A percentile compares a stretch with the other conserved stretches of the same genome.
These are phyloP conservation scores for Eudorina sp. DNA, from an alignment of 139 green algal genomes.

Conservation along the genomic window DNA sequence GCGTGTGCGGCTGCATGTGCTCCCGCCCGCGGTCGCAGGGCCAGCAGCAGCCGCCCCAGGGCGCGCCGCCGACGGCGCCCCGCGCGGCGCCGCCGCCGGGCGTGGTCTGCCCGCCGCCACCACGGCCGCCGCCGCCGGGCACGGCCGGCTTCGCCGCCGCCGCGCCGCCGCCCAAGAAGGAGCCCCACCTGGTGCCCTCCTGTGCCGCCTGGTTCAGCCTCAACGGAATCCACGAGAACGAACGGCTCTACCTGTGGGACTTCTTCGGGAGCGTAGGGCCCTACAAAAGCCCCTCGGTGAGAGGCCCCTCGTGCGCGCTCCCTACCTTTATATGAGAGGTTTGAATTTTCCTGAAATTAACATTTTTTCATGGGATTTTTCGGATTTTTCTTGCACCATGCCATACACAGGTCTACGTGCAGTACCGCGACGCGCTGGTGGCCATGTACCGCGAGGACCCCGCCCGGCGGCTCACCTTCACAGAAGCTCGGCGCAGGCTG, in stretches of 20 bases:
- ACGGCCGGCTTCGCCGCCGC: not conserved
- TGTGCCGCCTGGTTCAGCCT: constrained; percentile 74
- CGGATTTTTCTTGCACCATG: not conserved
- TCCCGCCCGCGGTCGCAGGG: too few relatives aligned
- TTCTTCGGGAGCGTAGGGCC: constrained; percentile 68
- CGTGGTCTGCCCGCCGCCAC: not conserved
- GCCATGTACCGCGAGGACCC: constrained; percentile 76
- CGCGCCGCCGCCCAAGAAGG: constrained; percentile 1
- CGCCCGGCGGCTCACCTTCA: constrained; percentile 75
- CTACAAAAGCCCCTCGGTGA: constrained; percentile 51
- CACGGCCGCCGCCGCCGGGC: constrained; percentile 14
- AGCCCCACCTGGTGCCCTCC: constrained; percentile 57
- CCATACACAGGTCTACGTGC: constrained; percentile 63
- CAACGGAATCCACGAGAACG: constrained; percentile 66
- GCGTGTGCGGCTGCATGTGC: too few relatives aligned
- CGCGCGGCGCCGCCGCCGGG: constrained; percentile 14
- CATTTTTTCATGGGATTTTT: too few relatives aligned
- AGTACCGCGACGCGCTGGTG: constrained; percentile 84
- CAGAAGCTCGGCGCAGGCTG: constrained; percentile 62
- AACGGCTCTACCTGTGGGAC: constrained; percentile 64
- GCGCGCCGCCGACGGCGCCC: constrained; percentile 7
- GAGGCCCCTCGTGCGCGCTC: too few relatives aligned
- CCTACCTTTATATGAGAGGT: too few relatives aligned
- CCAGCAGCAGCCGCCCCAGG: constrained; percentile 1
- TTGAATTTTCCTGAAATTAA: too few relatives aligned